Evolutionary conservation across 441 rosid species (phyloP).

Genomic region (Eruca vesicaria): DNA sequence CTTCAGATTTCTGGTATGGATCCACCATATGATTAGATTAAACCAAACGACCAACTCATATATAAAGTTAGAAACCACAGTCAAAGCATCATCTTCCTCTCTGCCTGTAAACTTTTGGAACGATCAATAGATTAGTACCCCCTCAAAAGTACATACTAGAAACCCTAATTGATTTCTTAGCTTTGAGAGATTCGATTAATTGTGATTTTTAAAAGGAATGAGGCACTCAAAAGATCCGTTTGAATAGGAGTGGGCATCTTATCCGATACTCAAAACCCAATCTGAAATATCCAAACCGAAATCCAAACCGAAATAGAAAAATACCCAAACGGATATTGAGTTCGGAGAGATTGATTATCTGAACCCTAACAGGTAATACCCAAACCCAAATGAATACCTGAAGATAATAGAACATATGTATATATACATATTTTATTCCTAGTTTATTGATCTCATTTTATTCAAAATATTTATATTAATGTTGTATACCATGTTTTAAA

Average conservation of each 20-base stretch:
- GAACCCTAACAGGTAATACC: no score
- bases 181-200: not conserved
- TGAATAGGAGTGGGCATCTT: no score
- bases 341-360: no score
- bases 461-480: no score
- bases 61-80: not conserved
- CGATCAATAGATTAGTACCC: not conserved
- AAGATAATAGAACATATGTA: no score
- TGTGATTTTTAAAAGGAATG: slow-evolving; percentile 35
- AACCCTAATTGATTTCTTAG: slow-evolving; percentile 11
- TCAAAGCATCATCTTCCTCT: not conserved
- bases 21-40: not conserved
- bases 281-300: no score
- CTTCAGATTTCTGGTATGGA: not conserved
- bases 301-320: slow-evolving; percentile 74
- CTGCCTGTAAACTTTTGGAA: not conserved
- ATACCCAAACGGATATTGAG: no score
- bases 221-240: slow-evolving; percentile 86
- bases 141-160: not conserved
- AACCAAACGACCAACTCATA: slow-evolving; percentile 10
- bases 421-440: no score
- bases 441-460: no score
- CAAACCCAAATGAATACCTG: no score
- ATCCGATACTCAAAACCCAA: no score
- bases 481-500: no score